phyloP scores from a whole-genome alignment of 371 early-diverging fungal genomes.

The Nematocida major region DNA sequence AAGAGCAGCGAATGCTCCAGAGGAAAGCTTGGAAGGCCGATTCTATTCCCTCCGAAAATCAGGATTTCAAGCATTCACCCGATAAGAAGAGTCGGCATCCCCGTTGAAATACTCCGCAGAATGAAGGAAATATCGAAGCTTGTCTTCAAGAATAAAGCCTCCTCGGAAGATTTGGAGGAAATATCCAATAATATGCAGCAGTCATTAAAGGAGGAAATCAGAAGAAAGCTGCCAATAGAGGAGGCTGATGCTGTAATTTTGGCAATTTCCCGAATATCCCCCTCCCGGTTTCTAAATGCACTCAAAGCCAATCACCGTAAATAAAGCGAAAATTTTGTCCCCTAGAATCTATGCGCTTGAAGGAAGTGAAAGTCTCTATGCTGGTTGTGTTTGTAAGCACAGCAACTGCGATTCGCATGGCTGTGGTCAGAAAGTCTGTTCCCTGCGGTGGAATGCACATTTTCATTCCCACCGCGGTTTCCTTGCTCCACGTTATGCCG shows the following conservation, averaged over 20 bases:
- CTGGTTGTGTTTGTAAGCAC: background rate
- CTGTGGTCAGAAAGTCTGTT: background rate
- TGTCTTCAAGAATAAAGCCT: slow-evolving; percentile 4
- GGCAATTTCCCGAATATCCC: slow-evolving; percentile 15
- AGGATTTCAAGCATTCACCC: background rate
- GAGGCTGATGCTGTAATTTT: slow-evolving; percentile 7
- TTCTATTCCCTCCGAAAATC: background rate
- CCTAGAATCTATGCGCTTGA: slow-evolving; percentile 28
- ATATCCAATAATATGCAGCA: slow-evolving; percentile 18
- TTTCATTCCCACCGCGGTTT: background rate
- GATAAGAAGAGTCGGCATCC: slow-evolving; percentile 5
- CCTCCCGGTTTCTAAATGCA: slow-evolving; percentile 21
- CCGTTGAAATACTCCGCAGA: slow-evolving; percentile 4
- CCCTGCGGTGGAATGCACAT: background rate
- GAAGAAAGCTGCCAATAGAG: slow-evolving; percentile 27
- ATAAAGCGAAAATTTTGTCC: slow-evolving; percentile 18
- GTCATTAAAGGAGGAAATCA: slow-evolving; percentile 29
- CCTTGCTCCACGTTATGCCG: background rate
- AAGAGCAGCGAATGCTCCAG: background rate
- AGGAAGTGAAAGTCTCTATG: slow-evolving; percentile 25
- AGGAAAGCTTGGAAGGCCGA: background rate
- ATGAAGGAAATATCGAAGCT: slow-evolving; percentile 41
- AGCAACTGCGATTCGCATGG: background rate
- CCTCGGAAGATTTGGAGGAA: background rate
- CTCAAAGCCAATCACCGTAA: background rate